A percentile compares a stretch with the other conserved stretches of the same genome.
Conservation (phyloP, 78 protist genomes). For the Speleostelium caveatum region DNA sequence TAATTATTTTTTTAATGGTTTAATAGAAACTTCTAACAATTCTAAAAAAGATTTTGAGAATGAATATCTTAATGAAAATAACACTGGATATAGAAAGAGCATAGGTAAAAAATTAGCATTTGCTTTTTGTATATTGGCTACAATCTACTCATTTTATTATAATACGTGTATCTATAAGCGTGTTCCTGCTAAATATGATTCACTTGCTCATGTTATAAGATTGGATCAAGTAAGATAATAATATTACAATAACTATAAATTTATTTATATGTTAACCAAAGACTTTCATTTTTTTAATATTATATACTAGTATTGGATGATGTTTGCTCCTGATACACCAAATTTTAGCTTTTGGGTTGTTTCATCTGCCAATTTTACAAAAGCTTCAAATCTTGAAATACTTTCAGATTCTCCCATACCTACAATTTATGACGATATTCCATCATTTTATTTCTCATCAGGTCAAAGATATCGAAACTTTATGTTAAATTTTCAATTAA, state of each 20-base stretch:
- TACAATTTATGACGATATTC: constrained; percentile 13
- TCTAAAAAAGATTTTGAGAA: too few relatives aligned
- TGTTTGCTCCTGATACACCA: constrained; percentile 78
- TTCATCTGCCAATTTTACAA: not conserved
- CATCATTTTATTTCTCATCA: not conserved
- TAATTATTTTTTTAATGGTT: too few relatives aligned
- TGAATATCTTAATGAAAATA: too few relatives aligned
- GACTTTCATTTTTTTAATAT: not conserved
- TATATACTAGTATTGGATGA: constrained; percentile 11
- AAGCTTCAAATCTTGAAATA: not conserved
- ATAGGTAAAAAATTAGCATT: not conserved
- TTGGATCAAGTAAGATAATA: constrained; percentile 16
- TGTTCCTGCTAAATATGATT: not conserved
- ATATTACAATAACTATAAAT: not conserved
- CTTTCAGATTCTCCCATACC: not conserved
- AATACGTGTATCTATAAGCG: not conserved
- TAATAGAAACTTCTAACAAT: too few relatives aligned
- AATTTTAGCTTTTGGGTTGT: constrained; percentile 16
- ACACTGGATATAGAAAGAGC: not conserved
- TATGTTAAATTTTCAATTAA: not conserved
- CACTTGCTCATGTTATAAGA: not conserved
- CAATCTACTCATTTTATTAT: constrained; percentile 15
- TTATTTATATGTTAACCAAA: not conserved
- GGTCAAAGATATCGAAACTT: constrained; percentile 65
- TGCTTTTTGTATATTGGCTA: not conserved